Base-by-base conservation (phyloP, 345 rosid genomes). In the Citrus sp. region DNA sequence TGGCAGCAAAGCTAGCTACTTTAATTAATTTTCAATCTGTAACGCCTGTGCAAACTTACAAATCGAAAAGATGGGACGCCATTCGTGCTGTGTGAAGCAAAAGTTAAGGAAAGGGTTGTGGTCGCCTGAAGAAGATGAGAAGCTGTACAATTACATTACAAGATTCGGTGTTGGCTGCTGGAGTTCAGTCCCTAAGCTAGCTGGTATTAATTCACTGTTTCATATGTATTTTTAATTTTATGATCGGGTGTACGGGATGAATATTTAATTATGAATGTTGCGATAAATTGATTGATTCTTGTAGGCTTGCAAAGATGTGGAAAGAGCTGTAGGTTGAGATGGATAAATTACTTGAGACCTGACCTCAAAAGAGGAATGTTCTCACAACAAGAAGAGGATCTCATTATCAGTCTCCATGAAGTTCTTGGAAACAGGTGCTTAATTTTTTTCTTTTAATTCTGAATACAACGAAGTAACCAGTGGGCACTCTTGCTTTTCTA, bases 321-420 rank as follows among this genome's bases (percentile, higher is more conserved):
- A 73, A 94, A 94, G 85, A 94, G 98, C 79, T 94, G 98, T 78
- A 88, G 98, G 69, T 79, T 94, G 73, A 90, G 98, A 76, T 94
- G 98, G 98, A 90, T 94, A 78, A 94, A 94, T 72, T 94, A 94
- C 86, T 79, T 94, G 87, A 89, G 98, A 79, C 98, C 98, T 80
- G 97, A 94, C 73, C 90, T 94, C 59, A 92, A 94, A 76, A 89
- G 97, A 79, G 91, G 94, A 83, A 87, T 88, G 83, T 89, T 91
- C 70, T 89, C 94, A 1, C 91, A 85, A 28, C 88, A 88, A 28
- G 92, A 91, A 79, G 91, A 91, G 82, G 82, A 84, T 79, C 84
- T 89, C 37, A 89, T 91, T 78, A 67, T 89, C 70, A 82, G 85
- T 72, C 91, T 91, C 67, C 94, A 91, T 71, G 85, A 88, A 64